Evolutionary conservation across 306 rosid species (phyloP), one percentile per base, ranked within the genome.

Genomic region (Vicia villosa): DNA sequence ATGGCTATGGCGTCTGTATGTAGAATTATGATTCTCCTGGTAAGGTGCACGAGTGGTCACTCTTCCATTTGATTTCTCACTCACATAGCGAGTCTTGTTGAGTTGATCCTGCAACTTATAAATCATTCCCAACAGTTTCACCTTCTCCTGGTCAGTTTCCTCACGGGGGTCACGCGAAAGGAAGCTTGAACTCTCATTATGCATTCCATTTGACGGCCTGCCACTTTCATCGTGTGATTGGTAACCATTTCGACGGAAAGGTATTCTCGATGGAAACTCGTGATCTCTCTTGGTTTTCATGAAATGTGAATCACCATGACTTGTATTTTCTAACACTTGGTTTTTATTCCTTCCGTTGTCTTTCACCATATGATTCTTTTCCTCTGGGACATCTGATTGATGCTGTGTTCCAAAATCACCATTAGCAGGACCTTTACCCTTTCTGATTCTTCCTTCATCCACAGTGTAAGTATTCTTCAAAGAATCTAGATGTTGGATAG

Each of bases 71-170:
- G 74, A 76, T 17, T 75, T 82, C 30, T 55, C 79, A 41, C 77
- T 74, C 26, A 45, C 19, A 79, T 52, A 68, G 66, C 20, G 61
- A 41, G 83, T 76, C 77, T 67, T 83, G 74, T 79, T 63, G 62
- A 89, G 85, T 74, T 86, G 82, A 67, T 84, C 76, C 74, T 89
- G 91, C 87, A 94, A 63, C 73, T 83, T 85, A 40, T 74, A 15
- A 54, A 89, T 83, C 83, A 87, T 84, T 80, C 77, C 81, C 79
- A 84, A 19, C 74, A 95, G 71, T 69, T 78, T 79, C 82, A 71
- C 32, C 89, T 88, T 86, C 69, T 87, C 89, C 37, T 64, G 84
- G 64, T 80, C 88, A 57, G 81, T 73, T 57, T 78, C 82, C 68
- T 74, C 77, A 42, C 37, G 59, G 26, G 46, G 71, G 10, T 73